Conservation (phyloP, 1,139 yeast genomes). For the Taiozyma sp. region DNA sequence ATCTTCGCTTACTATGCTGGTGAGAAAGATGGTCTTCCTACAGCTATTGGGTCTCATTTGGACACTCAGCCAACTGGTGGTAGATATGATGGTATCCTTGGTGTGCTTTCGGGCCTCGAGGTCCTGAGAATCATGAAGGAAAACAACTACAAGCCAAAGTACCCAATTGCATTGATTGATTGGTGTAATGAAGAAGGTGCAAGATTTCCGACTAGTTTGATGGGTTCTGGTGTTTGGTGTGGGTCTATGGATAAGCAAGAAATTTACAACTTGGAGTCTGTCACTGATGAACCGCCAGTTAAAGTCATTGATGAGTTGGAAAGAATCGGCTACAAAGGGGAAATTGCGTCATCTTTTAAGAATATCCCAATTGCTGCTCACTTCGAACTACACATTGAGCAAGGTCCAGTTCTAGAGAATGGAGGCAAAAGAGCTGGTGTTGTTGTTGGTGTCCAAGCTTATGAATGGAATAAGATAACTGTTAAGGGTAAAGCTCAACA, state of each 20-base stretch:
- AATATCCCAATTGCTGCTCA: constrained; percentile 60
- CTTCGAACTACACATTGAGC: constrained; percentile 73
- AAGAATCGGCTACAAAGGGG: constrained; percentile 61
- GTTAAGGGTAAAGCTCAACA: constrained; percentile 63
- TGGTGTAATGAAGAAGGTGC: constrained; percentile 86
- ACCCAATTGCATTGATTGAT: constrained; percentile 58
- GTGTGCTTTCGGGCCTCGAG: constrained; percentile 65
- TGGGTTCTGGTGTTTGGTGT: constrained; percentile 68
- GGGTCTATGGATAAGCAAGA: constrained; percentile 42
- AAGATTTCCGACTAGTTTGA: constrained; percentile 61
- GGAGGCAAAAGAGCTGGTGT: constrained; percentile 54
- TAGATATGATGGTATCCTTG: constrained; percentile 67
- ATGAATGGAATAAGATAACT: constrained; percentile 52
- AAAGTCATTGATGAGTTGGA: constrained; percentile 51
- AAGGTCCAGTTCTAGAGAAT: constrained; percentile 65
- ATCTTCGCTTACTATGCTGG: constrained; percentile 66
- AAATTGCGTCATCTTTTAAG: constrained; percentile 40
- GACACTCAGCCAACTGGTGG: constrained; percentile 85
- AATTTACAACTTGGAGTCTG: constrained; percentile 46
- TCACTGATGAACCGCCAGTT: constrained; percentile 47
- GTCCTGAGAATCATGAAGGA: constrained; percentile 61
- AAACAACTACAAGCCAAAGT: constrained; percentile 51
- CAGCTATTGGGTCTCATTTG: constrained; percentile 69
- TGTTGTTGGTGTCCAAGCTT: constrained; percentile 65
- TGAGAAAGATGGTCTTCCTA: constrained; percentile 43